Evolutionary conservation across 306 rosid species (phyloP), one percentile per base, ranked within the genome.

Genomic region (Malus asiatica): DNA sequence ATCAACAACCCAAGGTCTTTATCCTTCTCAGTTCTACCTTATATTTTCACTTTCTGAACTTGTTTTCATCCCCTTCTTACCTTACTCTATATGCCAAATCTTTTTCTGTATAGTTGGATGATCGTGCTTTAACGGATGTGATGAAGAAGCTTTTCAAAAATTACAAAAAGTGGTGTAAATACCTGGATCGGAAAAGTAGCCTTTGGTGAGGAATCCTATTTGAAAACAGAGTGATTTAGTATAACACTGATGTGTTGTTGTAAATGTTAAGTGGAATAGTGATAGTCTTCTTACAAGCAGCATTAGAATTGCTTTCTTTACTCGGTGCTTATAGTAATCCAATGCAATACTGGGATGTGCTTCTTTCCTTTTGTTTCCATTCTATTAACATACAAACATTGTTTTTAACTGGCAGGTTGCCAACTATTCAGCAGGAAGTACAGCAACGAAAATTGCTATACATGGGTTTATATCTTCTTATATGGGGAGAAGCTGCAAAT

Each of bases 401-500:
- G 63, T 61, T 55, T 22, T 65, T 74, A 74, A 76, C 53, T 85
- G 70, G 70, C 85, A 94, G 98, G 98, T 82, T 95, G 88, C 98
- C 98, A 45, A 89, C 86, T 53, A 92, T 95, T 85, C 97, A 95
- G 82, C 97, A 92, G 88, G 97, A 95, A 85, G 90, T 95, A 79
- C 96, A 95, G 85, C 98, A 95, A 82, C 91, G 96, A 77, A 84
- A 92, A 79, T 83, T 95, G 77, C 87, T 95, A 30, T 95, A 92
- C 77, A 95, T 95, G 96, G 96, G 97, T 30, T 85, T 95, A 72
- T 95, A 95, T 88, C 98, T 95, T 84, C 97, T 95, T 69, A 95
- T 95, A 75, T 95, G 97, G 98, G 97, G 98, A 69, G 98, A 95
- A 83, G 98, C 98, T 85, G 96, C 98, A 76, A 95, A 95, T 78